A percentile compares a stretch with the other conserved stretches of the same genome.
These are phyloP conservation scores for Hyaloperonospora arabidopsidis DNA, from an alignment of 352 stramenopile genomes.

Conservation along the genomic window DNA sequence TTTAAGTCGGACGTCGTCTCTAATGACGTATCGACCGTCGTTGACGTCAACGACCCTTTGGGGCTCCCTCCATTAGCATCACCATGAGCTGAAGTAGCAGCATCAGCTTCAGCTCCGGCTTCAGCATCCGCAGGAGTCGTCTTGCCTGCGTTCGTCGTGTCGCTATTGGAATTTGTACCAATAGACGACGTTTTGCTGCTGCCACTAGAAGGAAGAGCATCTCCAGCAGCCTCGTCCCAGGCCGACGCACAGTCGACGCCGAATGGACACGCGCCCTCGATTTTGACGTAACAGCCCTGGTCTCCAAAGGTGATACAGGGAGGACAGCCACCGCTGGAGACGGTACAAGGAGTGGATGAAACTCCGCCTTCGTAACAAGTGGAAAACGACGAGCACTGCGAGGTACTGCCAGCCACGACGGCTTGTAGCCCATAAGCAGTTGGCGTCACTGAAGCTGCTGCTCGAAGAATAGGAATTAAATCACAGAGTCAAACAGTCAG, in stretches of 20 bases:
- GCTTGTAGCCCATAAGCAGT: background rate
- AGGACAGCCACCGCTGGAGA: constrained; percentile 25
- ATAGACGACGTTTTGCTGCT: constrained; percentile 8
- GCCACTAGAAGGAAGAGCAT: constrained; percentile 7
- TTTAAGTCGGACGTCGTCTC: constrained; percentile 11
- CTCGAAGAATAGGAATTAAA: too few relatives aligned
- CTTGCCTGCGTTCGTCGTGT: constrained; percentile 6
- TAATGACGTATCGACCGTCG: constrained; percentile 8
- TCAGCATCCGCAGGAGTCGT: constrained; percentile 1
- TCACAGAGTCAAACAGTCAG: too few relatives aligned
- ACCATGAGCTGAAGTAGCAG: too few relatives aligned
- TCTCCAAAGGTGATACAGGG: constrained; percentile 32
- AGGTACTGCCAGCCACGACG: constrained; percentile 16
- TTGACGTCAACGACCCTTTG: constrained; percentile 1
- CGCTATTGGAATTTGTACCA: background rate
- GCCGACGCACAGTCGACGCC: constrained; percentile 25
- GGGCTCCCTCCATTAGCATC: background rate
- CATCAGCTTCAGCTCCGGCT: too few relatives aligned
- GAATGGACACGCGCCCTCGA: constrained; percentile 25
- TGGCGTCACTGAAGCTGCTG: too few relatives aligned
- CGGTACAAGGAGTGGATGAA: constrained; percentile 18
- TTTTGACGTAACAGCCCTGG: constrained; percentile 33
- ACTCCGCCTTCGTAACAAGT: constrained; percentile 29
- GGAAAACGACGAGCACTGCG: constrained; percentile 21
- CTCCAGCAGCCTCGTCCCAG: constrained; percentile 6